Base-by-base conservation (phyloP, 2,329 filamentous ascomycete genomes). In the Exophiala alcalophila region DNA sequence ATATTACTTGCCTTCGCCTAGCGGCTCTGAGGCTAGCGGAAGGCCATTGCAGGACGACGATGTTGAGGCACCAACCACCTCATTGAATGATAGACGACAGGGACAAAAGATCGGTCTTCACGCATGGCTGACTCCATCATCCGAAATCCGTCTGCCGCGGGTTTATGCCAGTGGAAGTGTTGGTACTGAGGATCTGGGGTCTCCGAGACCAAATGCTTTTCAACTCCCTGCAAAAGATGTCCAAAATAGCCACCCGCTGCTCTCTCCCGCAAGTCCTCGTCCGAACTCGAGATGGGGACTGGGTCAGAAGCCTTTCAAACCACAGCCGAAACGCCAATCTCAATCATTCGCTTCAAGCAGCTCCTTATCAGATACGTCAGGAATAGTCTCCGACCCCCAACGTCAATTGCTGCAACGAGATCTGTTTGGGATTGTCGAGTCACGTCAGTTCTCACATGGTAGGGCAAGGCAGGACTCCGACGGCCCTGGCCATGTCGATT, bases 231-330 rank as follows among this genome's bases (percentile, higher is more conserved):
- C n/a, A n/a, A n/a, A n/a, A n/a, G n/a, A n/a, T n/a, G n/a, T n/a
- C n/a, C n/a, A n/a, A n/a, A n/a, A n/a, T n/a, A 8, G 19, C 5
- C 19, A 16, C 20, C 6, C 38, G 3, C 19, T 10, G 2, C 11
- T 3, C 2, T 16, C 19, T 14, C 15, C 15, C 10, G 12, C 15
- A 21, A 38, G 12, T 16, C 50, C 49, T 16, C 46, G 51, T 7
- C 38, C 45, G 19, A 34, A 42, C n/a, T 31, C 40, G 4, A 51
- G 30, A 26, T 23, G 24, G 18, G 42, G 21, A 19, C 38, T 28
- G 3, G 44, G 36, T 8, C 28, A 40, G 38, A 55, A 39, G 27
- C 49, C 25, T 33, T 52, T 44, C 45, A 47, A 38, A 11, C 28
- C 18, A 26, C 50, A 39, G 23, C 30, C 11, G 9, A 48, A 29